phyloP scores from a whole-genome alignment of 2,329 filamentous ascomycete species.

The Clonostachys rosea region DNA sequence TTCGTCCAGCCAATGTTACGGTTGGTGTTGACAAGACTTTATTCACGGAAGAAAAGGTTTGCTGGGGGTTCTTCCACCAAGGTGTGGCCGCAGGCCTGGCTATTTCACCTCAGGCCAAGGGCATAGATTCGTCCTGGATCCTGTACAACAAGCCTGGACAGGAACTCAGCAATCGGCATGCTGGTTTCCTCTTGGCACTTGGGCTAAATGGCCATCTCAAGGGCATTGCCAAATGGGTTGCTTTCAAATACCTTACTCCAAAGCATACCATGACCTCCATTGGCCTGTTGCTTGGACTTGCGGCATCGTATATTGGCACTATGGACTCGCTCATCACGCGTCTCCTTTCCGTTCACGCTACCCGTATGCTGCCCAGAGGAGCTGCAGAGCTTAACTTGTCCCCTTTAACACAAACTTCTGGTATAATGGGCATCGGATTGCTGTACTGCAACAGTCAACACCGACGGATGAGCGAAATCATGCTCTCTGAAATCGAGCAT shows the following conservation, averaged over 20 bases:
- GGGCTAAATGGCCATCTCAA: constrained; percentile 95
- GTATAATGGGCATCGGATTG: constrained; percentile 93
- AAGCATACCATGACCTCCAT: constrained; percentile 99
- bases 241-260: constrained; percentile 97
- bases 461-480: constrained; percentile 96
- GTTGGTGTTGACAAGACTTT: constrained; percentile 85
- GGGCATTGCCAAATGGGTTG: constrained; percentile 92
- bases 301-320: constrained; percentile 90
- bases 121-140: constrained; percentile 98
- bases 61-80: constrained; percentile 98
- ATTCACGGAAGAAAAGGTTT: constrained; percentile 94
- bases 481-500: constrained; percentile 95
- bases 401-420: constrained; percentile 88
- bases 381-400: constrained; percentile 93
- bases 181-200: constrained; percentile 84
- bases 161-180: constrained; percentile 93
- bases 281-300: constrained; percentile 84
- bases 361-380: constrained; percentile 85
- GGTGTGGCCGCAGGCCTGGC: constrained; percentile 89
- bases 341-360: constrained; percentile 91
- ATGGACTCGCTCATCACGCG: constrained; percentile 97
- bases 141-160: constrained; percentile 88
- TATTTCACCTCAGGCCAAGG: constrained; percentile 83
- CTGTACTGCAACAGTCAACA: constrained; percentile 95
- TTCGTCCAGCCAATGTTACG: constrained; percentile 87